A percentile compares a stretch with the other conserved stretches of the same genome.
Conservation (phyloP, 306 rosid genomes). For the Cucurbita maxima region DNA sequence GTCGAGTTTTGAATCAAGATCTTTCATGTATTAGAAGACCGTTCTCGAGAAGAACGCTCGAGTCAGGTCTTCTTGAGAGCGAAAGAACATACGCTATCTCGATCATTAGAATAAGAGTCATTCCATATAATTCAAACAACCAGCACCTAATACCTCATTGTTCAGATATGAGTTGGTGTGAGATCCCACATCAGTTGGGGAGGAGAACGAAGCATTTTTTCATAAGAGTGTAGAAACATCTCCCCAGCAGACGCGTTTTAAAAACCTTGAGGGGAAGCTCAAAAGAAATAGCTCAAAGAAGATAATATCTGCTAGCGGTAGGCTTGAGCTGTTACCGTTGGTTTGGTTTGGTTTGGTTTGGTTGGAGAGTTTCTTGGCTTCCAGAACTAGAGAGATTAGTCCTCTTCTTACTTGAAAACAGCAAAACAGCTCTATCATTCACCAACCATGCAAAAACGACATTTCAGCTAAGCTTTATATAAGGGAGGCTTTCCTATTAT, state of each 20-base stretch:
- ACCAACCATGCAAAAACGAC: conserved; percentile 83
- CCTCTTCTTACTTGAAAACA: conserved; percentile 35
- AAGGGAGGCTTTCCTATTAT: conserved; percentile 35
- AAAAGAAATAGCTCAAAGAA: too few species aligned
- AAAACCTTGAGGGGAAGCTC: too few species aligned
- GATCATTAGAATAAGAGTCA: background rate
- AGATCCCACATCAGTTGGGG: too few species aligned
- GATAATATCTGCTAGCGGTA: too few species aligned
- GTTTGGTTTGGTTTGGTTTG: background rate
- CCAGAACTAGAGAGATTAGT: conserved; percentile 12
- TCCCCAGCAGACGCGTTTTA: too few species aligned
- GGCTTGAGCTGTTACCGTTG: too few species aligned
- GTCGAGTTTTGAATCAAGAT: background rate
- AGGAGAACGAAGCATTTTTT: too few species aligned
- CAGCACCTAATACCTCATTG: background rate
- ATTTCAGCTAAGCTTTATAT: conserved; percentile 47
- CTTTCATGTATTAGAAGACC: background rate
- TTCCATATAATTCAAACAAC: background rate
- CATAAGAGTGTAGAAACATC: too few species aligned
- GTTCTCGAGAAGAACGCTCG: background rate
- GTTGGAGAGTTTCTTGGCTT: background rate
- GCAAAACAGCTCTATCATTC: conserved; percentile 12
- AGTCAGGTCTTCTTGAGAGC: background rate
- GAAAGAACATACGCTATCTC: background rate
- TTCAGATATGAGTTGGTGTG: background rate